A percentile compares a stretch with the other conserved stretches of the same genome.
Evolutionary conservation across 2,329 filamentous ascomycete genomes (phyloP).

Genomic region (Colletotrichum sp.): DNA sequence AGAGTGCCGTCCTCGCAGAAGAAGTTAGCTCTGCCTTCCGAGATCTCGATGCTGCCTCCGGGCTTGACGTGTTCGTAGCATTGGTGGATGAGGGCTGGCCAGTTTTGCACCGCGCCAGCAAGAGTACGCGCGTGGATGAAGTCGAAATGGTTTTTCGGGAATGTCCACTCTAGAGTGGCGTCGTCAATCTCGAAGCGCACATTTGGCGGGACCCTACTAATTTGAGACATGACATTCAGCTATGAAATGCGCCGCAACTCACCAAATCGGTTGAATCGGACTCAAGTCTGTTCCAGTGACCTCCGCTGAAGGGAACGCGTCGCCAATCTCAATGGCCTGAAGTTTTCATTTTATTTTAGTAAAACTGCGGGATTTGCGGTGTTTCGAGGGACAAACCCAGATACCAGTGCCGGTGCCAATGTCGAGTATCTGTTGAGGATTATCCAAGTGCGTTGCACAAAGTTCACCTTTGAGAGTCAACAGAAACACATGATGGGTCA

Average conservation of each 20-base stretch:
- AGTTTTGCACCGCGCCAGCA: slow-evolving; percentile 32
- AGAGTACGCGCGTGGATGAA: slow-evolving; percentile 37
- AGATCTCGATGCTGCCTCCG: slow-evolving; percentile 51
- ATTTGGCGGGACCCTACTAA: slow-evolving; percentile 25
- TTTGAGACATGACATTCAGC: neutral
- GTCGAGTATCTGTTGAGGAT: slow-evolving; percentile 42
- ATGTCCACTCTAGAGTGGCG: slow-evolving; percentile 27
- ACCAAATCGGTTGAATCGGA: slow-evolving; percentile 28
- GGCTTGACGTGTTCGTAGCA: slow-evolving; percentile 38
- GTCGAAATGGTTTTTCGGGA: slow-evolving; percentile 32
- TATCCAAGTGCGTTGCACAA: slow-evolving; percentile 41
- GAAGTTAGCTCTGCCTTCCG: slow-evolving; percentile 31
- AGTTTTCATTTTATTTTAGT: slow-evolving; percentile 21
- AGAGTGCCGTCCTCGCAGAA: slow-evolving; percentile 31
- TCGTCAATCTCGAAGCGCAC: slow-evolving; percentile 31
- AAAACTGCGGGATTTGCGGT: neutral
- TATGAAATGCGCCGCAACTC: neutral
- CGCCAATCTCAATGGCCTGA: slow-evolving; percentile 66
- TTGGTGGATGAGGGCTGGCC: slow-evolving; percentile 26
- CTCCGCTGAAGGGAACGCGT: slow-evolving; percentile 59
- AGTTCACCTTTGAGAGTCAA: slow-evolving; percentile 38
- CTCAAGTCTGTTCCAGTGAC: slow-evolving; percentile 29
- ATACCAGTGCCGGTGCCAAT: slow-evolving; percentile 53
- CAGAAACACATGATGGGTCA: slow-evolving; percentile 41
- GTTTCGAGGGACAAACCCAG: slow-evolving; percentile 45